Conservation (phyloP, 106 monocot genomes). For the Chionographis japonica region DNA sequence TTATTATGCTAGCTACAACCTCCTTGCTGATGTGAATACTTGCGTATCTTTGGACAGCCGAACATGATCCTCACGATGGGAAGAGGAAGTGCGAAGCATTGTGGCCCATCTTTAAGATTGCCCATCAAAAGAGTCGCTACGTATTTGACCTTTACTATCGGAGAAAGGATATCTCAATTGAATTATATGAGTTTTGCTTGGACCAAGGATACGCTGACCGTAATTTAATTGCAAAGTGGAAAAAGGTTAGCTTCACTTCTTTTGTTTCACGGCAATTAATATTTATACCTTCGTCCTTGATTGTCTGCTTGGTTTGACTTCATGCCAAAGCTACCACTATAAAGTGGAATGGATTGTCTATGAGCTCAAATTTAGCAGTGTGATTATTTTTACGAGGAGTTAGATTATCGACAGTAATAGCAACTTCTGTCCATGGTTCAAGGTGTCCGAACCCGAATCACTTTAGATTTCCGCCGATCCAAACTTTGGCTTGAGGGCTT, state of each 20-base stretch:
- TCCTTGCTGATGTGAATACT: not conserved
- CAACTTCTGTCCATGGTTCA: too few species aligned
- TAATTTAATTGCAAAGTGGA: slow-evolving; percentile 97
- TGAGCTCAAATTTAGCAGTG: too few species aligned
- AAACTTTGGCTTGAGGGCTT: too few species aligned
- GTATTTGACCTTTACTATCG: slow-evolving; percentile 81
- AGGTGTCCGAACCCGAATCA: too few species aligned
- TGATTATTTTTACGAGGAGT: too few species aligned
- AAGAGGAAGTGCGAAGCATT: slow-evolving; percentile 91
- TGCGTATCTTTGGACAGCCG: slow-evolving; percentile 31
- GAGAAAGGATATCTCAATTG: slow-evolving; percentile 88
- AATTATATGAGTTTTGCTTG: slow-evolving; percentile 85
- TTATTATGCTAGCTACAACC: not conserved
- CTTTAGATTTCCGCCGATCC: too few species aligned
- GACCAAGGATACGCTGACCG: slow-evolving; percentile 87
- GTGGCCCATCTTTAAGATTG: slow-evolving; percentile 82
- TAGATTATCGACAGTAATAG: too few species aligned
- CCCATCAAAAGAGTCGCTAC: slow-evolving; percentile 84
- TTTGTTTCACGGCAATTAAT: too few species aligned
- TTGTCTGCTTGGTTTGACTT: too few species aligned
- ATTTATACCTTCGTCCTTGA: too few species aligned
- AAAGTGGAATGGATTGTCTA: too few species aligned
- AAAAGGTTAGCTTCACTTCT: slow-evolving; percentile 47
- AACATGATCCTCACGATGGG: slow-evolving; percentile 92
- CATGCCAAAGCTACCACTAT: too few species aligned